Evolutionary conservation across 371 early-diverging fungal genomes (phyloP).

Genomic region (Massospora cicadina): DNA sequence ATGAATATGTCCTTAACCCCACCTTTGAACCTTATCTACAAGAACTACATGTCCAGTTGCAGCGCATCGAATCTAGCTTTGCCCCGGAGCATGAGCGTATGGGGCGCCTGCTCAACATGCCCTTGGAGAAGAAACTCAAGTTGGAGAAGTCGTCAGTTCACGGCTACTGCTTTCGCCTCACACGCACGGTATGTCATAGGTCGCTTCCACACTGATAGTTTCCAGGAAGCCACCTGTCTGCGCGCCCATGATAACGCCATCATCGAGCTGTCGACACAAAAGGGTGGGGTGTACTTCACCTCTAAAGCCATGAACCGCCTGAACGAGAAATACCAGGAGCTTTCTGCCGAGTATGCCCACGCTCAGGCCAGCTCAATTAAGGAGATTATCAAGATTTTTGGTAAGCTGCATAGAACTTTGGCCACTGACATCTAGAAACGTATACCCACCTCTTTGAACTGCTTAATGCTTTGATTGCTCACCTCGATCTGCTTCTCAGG

Average conservation of each 20-base stretch:
- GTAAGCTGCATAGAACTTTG: conserved; percentile 18
- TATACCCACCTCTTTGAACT: conserved; percentile 64
- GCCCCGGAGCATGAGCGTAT: conserved; percentile 18
- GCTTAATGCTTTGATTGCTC: conserved; percentile 54
- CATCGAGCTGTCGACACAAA: conserved; percentile 77
- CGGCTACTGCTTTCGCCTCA: conserved; percentile 76
- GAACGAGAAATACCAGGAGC: conserved; percentile 28
- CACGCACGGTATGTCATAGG: conserved; percentile 33
- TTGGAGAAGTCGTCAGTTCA: conserved; percentile 62
- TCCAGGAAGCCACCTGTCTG: conserved; percentile 36
- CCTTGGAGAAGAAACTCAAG: conserved; percentile 74
- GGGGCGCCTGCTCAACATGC: conserved; percentile 44
- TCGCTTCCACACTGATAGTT: not conserved
- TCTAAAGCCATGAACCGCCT: conserved; percentile 44
- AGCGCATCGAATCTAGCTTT: conserved; percentile 31
- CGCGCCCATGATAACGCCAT: conserved; percentile 43
- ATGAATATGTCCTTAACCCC: conserved; percentile 77
- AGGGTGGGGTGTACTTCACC: conserved; percentile 76
- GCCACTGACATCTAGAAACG: conserved; percentile 25
- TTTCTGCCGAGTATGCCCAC: conserved; percentile 35
- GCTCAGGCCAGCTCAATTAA: conserved; percentile 57
- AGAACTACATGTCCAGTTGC: conserved; percentile 39
- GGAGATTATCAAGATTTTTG: conserved; percentile 65
- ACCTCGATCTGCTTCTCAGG: conserved; percentile 71
- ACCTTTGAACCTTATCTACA: conserved; percentile 61